Conservation (phyloP, 352 stramenopile genomes). For the Phytophthora constricta region DNA sequence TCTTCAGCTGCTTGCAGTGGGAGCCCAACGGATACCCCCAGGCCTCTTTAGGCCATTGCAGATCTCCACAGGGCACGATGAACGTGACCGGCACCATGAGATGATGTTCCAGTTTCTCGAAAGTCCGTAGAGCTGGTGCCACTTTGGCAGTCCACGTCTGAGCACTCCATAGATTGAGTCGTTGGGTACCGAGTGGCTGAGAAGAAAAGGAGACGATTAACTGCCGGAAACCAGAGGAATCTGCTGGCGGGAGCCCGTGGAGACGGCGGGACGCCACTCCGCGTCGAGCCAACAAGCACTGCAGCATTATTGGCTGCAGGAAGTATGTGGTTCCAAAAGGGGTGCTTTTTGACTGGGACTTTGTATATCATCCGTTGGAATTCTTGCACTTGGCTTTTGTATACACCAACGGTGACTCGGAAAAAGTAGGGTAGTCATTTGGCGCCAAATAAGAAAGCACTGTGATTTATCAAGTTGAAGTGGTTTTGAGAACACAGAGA, state of each 20-base stretch:
- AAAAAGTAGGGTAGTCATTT: too few relatives aligned
- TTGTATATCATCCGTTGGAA: too few relatives aligned
- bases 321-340: conserved; percentile 22
- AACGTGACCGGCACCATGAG: conserved; percentile 47
- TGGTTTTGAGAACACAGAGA: too few relatives aligned
- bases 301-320: conserved; percentile 18
- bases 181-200: not conserved
- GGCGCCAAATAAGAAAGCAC: too few relatives aligned
- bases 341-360: too few relatives aligned
- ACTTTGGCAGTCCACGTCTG: conserved; percentile 29
- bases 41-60: conserved; percentile 35
- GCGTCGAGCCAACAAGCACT: conserved; percentile 14
- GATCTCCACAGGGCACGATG: conserved; percentile 37
- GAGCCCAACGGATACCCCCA: conserved; percentile 47
- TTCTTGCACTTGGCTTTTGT: too few relatives aligned
- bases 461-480: too few relatives aligned
- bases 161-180: conserved; percentile 25
- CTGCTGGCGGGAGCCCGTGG: not conserved
- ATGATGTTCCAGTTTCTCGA: conserved; percentile 39
- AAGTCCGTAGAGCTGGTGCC: conserved; percentile 37
- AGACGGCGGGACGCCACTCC: conserved; percentile 8
- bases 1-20: conserved; percentile 32
- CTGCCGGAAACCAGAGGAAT: not conserved
- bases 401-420: too few relatives aligned
- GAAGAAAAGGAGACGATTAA: conserved; percentile 5